Evolutionary conservation across 2,329 filamentous ascomycete species (phyloP), one percentile per base, ranked within the genome.

Genomic region (Botrytis fragariae): DNA sequence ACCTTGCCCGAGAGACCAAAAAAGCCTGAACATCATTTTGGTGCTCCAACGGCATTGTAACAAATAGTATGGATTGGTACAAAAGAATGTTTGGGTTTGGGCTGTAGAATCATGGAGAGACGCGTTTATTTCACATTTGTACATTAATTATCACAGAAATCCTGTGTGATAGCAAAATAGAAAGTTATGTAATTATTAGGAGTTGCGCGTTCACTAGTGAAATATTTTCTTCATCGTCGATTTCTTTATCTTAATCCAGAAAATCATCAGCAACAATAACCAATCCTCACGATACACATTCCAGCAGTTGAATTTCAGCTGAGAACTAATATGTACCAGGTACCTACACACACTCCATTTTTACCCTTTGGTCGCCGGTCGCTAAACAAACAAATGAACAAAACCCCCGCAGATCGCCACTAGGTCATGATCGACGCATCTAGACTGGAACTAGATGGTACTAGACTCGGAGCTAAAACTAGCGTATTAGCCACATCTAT

Each of bases 21-120:
- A 42, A 42, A 68, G 18, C 16, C 54, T 22, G 65, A 69, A 51
- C 65, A 69, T 69, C 65, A 25, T 42, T 69, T 57, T 16, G 48
- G 65, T 8, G 65, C 29, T 16, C 35, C 16, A 4, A 69, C 48
- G 5, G 8, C 37, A 29, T 29, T n/a, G 10, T 39, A 22, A 68
- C 32, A 18, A 57, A 57, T 9, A 57, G 0, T 57, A 57, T 18
- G 45, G 35, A 29, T 32, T 57, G 37, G 48, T 42, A 10, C 8
- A 32, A 18, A 10, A 44, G 2, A 5, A 42, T 29, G 10, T 8
- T 42, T 29, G 35, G 4, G 7, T 14, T 25, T 57, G 48, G 7
- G 29, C 32, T 57, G 35, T 9, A 69, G 29, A 22, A 42, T 20
- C 29, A 48, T 32, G 29, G 12, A 14, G 16, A 57, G n/a, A 29